A percentile compares a stretch with the other conserved stretches of the same genome.
These are phyloP conservation scores for Didymella lethalis DNA, from an alignment of 2,329 filamentous ascomycete species.

Conservation along the genomic window DNA sequence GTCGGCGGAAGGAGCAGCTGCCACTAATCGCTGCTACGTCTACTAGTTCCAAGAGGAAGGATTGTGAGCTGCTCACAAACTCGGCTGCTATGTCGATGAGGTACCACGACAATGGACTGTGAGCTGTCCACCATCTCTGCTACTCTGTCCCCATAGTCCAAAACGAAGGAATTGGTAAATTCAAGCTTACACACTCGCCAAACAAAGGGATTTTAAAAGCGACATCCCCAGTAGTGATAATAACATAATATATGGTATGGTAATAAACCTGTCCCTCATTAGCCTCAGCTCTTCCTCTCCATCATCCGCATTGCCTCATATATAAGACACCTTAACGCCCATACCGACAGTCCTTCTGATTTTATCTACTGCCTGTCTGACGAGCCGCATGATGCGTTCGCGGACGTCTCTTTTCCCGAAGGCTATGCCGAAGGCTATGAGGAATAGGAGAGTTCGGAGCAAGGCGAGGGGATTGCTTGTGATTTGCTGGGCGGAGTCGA, in stretches of 20 bases:
- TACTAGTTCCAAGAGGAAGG: no score
- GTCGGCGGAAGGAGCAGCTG: neutral
- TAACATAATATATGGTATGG: neutral
- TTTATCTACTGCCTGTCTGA: constrained; percentile 80
- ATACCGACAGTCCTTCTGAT: constrained; percentile 86
- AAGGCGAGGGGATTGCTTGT: constrained; percentile 64
- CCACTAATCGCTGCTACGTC: no score
- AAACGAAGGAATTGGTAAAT: no score
- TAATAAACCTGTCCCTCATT: neutral
- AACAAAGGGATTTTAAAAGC: neutral
- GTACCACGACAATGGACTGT: no score
- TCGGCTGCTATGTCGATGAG: no score
- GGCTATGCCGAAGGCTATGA: constrained; percentile 79
- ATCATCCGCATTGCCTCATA: constrained; percentile 57
- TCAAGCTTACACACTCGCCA: no score
- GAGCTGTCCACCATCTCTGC: no score
- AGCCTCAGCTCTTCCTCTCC: neutral
- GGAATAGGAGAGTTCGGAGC: constrained; percentile 74
- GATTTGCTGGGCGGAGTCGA: constrained; percentile 60
- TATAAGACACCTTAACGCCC: constrained; percentile 97
- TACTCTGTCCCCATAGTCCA: no score
- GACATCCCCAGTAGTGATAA: neutral
- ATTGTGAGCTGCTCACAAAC: no score
- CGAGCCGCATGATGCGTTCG: constrained; percentile 73
- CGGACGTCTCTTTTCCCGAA: constrained; percentile 78